Evolutionary conservation across 768 basidiomycete species (phyloP).

Genomic region (Phaeolepiota aurea): DNA sequence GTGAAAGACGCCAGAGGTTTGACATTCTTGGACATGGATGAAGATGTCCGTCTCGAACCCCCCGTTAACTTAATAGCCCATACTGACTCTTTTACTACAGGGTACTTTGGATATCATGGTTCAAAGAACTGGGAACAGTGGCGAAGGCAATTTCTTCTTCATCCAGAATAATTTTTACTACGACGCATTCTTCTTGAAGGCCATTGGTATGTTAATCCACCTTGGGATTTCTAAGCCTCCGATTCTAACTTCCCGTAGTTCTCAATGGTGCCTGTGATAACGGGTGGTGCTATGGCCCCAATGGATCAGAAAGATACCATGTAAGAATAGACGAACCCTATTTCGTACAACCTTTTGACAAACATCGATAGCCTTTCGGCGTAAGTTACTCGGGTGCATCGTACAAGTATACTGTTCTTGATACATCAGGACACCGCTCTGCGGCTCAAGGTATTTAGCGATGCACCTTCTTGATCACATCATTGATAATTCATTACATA

Average conservation of each 20-base stretch:
- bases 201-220: constrained; percentile 61
- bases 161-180: constrained; percentile 97
- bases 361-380: constrained; percentile 75
- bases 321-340: constrained; percentile 34
- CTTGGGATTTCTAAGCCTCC: too few relatives aligned
- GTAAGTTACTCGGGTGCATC: constrained; percentile 92
- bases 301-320: constrained; percentile 60
- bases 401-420: constrained; percentile 95
- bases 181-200: constrained; percentile 98
- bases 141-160: constrained; percentile 59
- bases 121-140: constrained; percentile 68
- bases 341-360: constrained; percentile 2
- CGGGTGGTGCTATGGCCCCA: constrained; percentile 61
- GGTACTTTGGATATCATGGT: constrained; percentile 88
- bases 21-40: constrained; percentile 87
- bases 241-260: constrained; percentile 34
- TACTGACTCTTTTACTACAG: constrained; percentile 25
- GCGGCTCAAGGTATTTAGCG: constrained; percentile 71
- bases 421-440: constrained; percentile 79
- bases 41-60: constrained; percentile 60
- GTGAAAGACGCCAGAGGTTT: constrained; percentile 75
- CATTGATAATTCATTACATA: constrained; percentile 17
- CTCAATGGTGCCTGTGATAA: constrained; percentile 90
- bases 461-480: constrained; percentile 4
- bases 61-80: background rate